These are phyloP conservation scores for Ophiostoma ips DNA, from an alignment of 2,329 filamentous ascomycete species.

Conservation along the genomic window DNA sequence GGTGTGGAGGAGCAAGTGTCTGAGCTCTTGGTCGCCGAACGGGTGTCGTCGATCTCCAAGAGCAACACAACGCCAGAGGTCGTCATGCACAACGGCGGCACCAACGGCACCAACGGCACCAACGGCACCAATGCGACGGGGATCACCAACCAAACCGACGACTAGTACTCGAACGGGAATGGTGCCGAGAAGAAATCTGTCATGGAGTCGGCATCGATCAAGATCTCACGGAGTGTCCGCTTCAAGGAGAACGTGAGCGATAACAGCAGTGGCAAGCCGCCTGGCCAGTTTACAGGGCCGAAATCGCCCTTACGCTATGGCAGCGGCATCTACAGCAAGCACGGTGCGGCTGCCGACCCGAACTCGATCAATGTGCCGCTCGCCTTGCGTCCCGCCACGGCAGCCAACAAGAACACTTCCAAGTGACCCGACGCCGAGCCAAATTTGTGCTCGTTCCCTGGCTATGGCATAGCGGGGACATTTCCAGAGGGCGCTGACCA, in stretches of 20 bases:
- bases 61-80: not conserved
- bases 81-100: not conserved
- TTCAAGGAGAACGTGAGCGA: constrained; percentile 1
- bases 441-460: too few species aligned
- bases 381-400: not conserved
- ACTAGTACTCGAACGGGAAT: constrained; percentile 8
- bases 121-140: not conserved
- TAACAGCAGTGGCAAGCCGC: not conserved
- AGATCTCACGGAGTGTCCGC: not conserved
- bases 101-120: not conserved
- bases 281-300: not conserved
- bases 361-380: too few species aligned
- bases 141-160: constrained; percentile 4
- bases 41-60: not conserved
- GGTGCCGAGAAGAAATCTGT: not conserved
- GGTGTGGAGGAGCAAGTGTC: constrained; percentile 4
- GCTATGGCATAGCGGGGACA: too few species aligned
- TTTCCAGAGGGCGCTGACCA: too few species aligned
- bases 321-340: not conserved
- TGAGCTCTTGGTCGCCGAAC: not conserved
- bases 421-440: too few species aligned
- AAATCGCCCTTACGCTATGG: not conserved
- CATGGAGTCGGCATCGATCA: not conserved
- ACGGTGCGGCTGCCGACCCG: not conserved
- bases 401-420: not conserved